These are phyloP conservation scores for Diatrype stigma DNA, from an alignment of 2,329 filamentous ascomycete genomes.

Conservation along the genomic window DNA sequence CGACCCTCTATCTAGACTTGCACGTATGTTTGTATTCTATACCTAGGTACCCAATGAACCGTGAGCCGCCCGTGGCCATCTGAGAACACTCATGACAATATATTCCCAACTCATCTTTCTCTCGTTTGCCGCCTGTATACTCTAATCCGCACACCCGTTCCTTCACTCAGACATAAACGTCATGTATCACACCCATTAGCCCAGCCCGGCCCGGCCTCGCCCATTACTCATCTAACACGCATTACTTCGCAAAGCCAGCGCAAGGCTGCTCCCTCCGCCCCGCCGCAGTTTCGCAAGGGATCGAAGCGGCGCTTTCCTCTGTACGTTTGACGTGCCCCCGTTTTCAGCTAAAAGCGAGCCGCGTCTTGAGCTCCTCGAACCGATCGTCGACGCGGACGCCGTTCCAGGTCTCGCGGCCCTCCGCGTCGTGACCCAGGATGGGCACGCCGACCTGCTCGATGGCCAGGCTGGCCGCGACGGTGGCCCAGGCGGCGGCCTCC, in stretches of 20 bases:
- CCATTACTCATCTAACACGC: not conserved
- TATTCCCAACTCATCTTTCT: not conserved
- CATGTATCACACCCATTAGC: not conserved
- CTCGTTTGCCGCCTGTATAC: not conserved
- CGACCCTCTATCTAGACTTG: no score
- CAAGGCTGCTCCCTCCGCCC: no score
- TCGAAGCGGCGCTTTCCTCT: not conserved
- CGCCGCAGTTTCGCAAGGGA: no score
- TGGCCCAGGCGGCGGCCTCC: conserved; percentile 73
- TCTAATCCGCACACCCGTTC: not conserved
- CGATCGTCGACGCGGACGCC: conserved; percentile 49
- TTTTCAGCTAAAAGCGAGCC: conserved; percentile 27
- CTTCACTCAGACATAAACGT: not conserved
- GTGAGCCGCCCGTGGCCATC: no score
- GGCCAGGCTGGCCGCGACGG: conserved; percentile 81
- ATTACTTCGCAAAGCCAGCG: not conserved
- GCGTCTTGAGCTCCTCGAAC: conserved; percentile 45
- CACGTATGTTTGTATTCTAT: no score
- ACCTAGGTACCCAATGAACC: no score
- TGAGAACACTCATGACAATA: no score
- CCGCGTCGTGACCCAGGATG: conserved; percentile 38
- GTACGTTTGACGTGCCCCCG: not conserved
- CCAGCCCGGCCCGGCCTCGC: not conserved
- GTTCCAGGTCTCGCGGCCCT: conserved; percentile 58
- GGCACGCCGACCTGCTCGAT: conserved; percentile 94